Base-by-base conservation (phyloP, 495 filamentous ascomycete species). In the Penicillium lagena region DNA sequence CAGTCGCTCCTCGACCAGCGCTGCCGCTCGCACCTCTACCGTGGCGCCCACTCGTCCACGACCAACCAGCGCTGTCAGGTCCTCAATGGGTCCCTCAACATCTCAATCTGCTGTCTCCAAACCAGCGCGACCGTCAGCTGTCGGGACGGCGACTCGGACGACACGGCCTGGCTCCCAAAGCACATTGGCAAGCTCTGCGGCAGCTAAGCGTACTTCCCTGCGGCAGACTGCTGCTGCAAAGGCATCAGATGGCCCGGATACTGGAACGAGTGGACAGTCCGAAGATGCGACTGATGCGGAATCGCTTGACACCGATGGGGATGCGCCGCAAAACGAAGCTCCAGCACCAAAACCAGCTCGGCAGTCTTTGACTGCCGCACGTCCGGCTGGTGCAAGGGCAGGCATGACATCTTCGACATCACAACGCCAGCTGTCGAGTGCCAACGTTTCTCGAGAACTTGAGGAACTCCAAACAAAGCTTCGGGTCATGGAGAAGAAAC, bases 391-490 rank as follows among this genome's bases (percentile, higher is more conserved):
- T 51, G 46, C 39, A 42, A 66, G 51, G 29, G 62, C 45, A 22
- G 59, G 41, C n/a, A 59, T 39, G 33, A 52, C 39, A 4, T 58
- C 31, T 29, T 52, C 49, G 44, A 61, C 45, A 54, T 55, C 58
- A 12, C 67, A 33, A 51, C 68, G 64, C 15, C 56, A 55, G 34
- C 34, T 31, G 0, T 59, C 62, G 36, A 66, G 46, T 43, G 45
- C 70, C 31, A 71, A 75, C 2, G 55, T 78, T 5, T 70, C 70
- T 35, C 78, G 84, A 46, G 86, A 95, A 51, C 70, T 86, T 29
- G 87, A 91, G 45, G 85, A 90, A 42, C 66, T 91, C 41, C 87
- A 89, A 54, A 78, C 82, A 2, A 91, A 90, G 55, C 66, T 93
- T 1, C 81, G 80, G 31, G 67, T 91, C 8, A 73, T 91, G 57